These are phyloP conservation scores for Oryza rufipogon DNA, from an alignment of 176 grass and related monocot species.

Conservation along the genomic window DNA sequence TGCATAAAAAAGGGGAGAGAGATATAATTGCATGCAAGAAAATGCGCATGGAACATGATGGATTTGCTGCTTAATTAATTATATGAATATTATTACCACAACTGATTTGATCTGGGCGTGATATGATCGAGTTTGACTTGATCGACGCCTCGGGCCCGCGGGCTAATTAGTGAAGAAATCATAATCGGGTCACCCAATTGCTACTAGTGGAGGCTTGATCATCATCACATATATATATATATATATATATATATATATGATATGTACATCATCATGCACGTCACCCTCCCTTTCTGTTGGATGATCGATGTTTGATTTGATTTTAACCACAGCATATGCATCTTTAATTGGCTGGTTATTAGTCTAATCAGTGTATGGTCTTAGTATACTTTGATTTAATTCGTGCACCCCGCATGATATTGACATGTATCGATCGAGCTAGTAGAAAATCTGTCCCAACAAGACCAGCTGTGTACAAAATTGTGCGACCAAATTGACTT, in stretches of 20 bases:
- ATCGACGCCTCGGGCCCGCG: neutral
- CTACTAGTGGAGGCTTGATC: slow-evolving; percentile 2
- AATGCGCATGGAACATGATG: neutral
- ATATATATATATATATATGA: too few relatives aligned
- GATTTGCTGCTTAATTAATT: too few relatives aligned
- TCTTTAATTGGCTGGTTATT: neutral
- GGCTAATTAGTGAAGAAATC: slow-evolving; percentile 35
- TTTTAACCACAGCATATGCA: slow-evolving; percentile 27
- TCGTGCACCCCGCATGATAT: neutral
- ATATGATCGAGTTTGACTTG: slow-evolving; percentile 35
- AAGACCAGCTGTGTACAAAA: neutral
- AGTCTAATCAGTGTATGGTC: neutral
- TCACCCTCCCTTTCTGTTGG: slow-evolving; percentile 35
- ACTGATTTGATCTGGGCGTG: neutral
- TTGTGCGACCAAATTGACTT: neutral
- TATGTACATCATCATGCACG: slow-evolving; percentile 9
- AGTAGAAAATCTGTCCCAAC: neutral
- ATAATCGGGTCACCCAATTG: neutral
- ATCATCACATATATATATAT: neutral
- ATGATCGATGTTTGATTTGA: slow-evolving; percentile 17
- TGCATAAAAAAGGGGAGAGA: neutral
- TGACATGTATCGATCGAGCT: neutral
- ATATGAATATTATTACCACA: neutral
- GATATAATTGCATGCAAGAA: slow-evolving; percentile 46
- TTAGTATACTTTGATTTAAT: neutral